A percentile compares a stretch with the other conserved stretches of the same genome.
Conservation (phyloP, 1,139 yeast species). For the Blastobotrys serpentis region DNA sequence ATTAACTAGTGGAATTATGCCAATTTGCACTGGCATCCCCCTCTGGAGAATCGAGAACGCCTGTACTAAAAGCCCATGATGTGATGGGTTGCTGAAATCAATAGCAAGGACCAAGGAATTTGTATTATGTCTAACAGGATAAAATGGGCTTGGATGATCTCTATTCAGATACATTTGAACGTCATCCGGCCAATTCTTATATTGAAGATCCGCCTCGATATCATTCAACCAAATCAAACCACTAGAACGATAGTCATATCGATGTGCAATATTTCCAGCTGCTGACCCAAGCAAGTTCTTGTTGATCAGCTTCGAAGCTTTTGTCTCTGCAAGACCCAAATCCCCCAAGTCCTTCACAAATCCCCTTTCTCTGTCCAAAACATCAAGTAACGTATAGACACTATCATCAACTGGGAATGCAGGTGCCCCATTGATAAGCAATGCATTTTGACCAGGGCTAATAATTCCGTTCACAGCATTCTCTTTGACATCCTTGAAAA, state of each 20-base stretch:
- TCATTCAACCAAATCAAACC: slow-evolving; percentile 74
- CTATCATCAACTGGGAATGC: slow-evolving; percentile 30
- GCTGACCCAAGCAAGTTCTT: slow-evolving; percentile 25
- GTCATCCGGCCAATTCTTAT: slow-evolving; percentile 48
- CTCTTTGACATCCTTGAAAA: slow-evolving; percentile 28
- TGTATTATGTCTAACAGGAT: slow-evolving; percentile 68
- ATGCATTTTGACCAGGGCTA: slow-evolving; percentile 36
- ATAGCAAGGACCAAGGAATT: slow-evolving; percentile 72
- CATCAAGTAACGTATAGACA: slow-evolving; percentile 34
- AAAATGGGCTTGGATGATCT: slow-evolving; percentile 54
- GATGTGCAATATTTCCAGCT: slow-evolving; percentile 10
- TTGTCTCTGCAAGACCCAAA: slow-evolving; percentile 17
- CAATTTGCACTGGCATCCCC: slow-evolving; percentile 76
- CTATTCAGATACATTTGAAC: slow-evolving; percentile 45
- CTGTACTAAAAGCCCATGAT: slow-evolving; percentile 47
- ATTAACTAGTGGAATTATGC: slow-evolving; percentile 61
- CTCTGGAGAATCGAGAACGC: slow-evolving; percentile 48
- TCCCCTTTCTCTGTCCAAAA: slow-evolving; percentile 35
- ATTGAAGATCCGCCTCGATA: slow-evolving; percentile 61
- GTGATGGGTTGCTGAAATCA: slow-evolving; percentile 55
- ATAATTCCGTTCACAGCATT: slow-evolving; percentile 25
- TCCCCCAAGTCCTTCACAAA: slow-evolving; percentile 27
- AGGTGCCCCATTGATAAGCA: slow-evolving; percentile 42
- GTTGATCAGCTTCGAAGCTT: slow-evolving; percentile 24
- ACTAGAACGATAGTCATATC: slow-evolving; percentile 46